A percentile compares a stretch with the other conserved stretches of the same genome.
Evolutionary conservation across 768 basidiomycete genomes (phyloP).

Genomic region (Gymnopilus junonius): DNA sequence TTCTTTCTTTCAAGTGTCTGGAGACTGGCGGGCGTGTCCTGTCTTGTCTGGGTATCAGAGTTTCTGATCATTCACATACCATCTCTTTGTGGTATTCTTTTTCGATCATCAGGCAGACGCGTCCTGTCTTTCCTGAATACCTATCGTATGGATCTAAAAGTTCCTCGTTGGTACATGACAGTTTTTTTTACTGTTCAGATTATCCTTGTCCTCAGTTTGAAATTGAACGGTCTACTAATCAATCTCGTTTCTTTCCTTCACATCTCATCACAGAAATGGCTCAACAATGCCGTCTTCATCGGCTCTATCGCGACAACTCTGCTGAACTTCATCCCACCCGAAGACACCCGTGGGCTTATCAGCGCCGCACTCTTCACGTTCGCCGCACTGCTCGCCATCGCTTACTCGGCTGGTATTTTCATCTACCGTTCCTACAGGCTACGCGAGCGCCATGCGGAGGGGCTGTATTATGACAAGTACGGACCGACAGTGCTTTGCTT

Average conservation of each 20-base stretch:
- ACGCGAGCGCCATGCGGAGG: slow-evolving; percentile 72
- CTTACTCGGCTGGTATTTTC: slow-evolving; percentile 85
- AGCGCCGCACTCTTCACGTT: slow-evolving; percentile 89
- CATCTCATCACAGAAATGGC: slow-evolving; percentile 70
- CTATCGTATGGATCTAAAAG: neutral
- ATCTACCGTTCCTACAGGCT: slow-evolving; percentile 74
- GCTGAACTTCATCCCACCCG: slow-evolving; percentile 79
- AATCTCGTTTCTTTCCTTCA: neutral
- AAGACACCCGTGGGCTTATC: slow-evolving; percentile 79
- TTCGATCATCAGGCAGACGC: neutral
- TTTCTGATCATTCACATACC: neutral
- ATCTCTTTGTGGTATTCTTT: neutral
- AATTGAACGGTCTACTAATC: slow-evolving; percentile 1
- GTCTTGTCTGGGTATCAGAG: neutral
- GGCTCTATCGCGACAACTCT: slow-evolving; percentile 90
- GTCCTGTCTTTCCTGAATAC: neutral
- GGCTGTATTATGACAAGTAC: slow-evolving; percentile 88
- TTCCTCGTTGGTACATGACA: neutral
- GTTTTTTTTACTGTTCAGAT: neutral
- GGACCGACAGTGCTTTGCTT: slow-evolving; percentile 80
- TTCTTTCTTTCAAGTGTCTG: neutral
- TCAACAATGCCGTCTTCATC: slow-evolving; percentile 85
- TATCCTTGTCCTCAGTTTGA: neutral
- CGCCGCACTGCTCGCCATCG: slow-evolving; percentile 86
- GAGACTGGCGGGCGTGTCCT: too few species aligned